phyloP scores from a whole-genome alignment of 2,329 filamentous ascomycete genomes.

The Penicillium brevicompactum region DNA sequence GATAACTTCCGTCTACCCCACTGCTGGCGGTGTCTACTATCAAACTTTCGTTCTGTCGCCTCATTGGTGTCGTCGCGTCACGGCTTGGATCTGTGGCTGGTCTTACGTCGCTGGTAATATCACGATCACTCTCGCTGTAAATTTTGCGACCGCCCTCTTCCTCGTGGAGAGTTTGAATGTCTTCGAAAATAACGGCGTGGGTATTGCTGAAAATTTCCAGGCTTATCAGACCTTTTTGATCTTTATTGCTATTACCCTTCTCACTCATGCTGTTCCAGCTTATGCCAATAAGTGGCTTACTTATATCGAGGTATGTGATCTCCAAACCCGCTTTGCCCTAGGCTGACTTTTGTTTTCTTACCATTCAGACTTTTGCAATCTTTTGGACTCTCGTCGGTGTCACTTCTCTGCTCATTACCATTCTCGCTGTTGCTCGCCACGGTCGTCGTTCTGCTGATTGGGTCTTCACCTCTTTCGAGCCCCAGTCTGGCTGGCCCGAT shows the following conservation, averaged over 20 bases:
- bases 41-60: slow-evolving; percentile 67
- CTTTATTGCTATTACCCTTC: slow-evolving; percentile 69
- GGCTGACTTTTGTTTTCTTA: slow-evolving; percentile 44
- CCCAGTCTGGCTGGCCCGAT: slow-evolving; percentile 67
- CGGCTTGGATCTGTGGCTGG: slow-evolving; percentile 71
- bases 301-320: slow-evolving; percentile 64
- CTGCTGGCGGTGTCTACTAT: slow-evolving; percentile 70
- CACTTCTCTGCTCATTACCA: slow-evolving; percentile 56
- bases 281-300: slow-evolving; percentile 58
- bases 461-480: slow-evolving; percentile 58
- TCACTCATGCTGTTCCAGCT: slow-evolving; percentile 56
- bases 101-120: slow-evolving; percentile 77
- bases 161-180: slow-evolving; percentile 59
- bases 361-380: slow-evolving; percentile 75
- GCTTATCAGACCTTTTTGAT: slow-evolving; percentile 68
- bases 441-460: slow-evolving; percentile 64
- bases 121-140: slow-evolving; percentile 73
- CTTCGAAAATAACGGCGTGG: slow-evolving; percentile 52
- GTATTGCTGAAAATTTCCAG: slow-evolving; percentile 56
- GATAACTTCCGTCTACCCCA: slow-evolving; percentile 68
- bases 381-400: slow-evolving; percentile 66
- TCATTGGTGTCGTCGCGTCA: slow-evolving; percentile 63
- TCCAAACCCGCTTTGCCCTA: slow-evolving; percentile 50
- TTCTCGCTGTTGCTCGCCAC: slow-evolving; percentile 66
- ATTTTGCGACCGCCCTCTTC: slow-evolving; percentile 67